phyloP scores from a whole-genome alignment of 441 rosid genomes.

The Erodium chrysanthum region DNA sequence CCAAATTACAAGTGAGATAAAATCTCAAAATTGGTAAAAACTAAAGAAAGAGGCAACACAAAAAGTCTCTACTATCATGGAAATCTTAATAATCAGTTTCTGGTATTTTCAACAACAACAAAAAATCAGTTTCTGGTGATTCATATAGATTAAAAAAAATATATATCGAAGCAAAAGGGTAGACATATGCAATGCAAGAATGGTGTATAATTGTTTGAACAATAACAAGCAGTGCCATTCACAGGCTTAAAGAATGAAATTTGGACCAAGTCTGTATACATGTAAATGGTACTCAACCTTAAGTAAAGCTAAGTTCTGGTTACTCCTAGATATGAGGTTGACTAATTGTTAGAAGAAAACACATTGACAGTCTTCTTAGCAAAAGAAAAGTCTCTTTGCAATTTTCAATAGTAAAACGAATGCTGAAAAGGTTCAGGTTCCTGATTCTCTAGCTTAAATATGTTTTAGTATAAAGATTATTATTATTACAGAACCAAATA shows the following conservation, averaged over 20 bases:
- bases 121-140: background rate
- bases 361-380: background rate
- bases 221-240: background rate
- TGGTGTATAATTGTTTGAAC: background rate
- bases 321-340: background rate
- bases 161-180: too few species aligned
- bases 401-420: background rate
- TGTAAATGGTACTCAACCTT: background rate
- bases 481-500: background rate
- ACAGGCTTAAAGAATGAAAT: background rate
- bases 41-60: background rate
- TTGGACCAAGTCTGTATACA: background rate
- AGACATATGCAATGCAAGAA: background rate
- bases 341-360: background rate
- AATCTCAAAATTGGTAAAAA: constrained; percentile 3
- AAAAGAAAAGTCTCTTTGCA: background rate
- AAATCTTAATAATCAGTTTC: background rate
- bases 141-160: background rate
- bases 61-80: background rate
- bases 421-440: background rate
- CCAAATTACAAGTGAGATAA: constrained; percentile 18
- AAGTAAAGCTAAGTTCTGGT: background rate
- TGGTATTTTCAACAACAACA: too few species aligned
- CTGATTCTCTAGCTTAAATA: background rate
- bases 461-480: background rate